These are phyloP conservation scores for Fusarium tricinctum DNA, from an alignment of 2,329 filamentous ascomycete species.

Conservation along the genomic window DNA sequence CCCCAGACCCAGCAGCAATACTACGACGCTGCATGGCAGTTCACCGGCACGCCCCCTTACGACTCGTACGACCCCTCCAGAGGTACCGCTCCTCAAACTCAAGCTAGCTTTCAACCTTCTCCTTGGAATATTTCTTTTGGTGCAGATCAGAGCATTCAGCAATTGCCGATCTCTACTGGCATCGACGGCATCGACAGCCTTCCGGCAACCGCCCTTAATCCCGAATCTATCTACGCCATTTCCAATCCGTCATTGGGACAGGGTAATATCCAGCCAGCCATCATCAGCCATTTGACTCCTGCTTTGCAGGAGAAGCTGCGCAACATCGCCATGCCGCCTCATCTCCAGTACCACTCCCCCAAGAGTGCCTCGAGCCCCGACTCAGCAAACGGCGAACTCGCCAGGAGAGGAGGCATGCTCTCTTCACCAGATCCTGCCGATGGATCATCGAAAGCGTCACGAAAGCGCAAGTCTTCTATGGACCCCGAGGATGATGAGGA, in stretches of 20 bases:
- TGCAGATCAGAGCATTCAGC: constrained; percentile 51
- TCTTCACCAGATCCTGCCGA: constrained; percentile 72
- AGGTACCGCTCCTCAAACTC: constrained; percentile 54
- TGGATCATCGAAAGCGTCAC: constrained; percentile 62
- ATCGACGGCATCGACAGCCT: constrained; percentile 54
- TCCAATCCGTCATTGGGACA: constrained; percentile 45
- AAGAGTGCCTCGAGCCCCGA: constrained; percentile 71
- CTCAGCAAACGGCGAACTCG: constrained; percentile 63
- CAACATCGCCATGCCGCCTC: constrained; percentile 74
- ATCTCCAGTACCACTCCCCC: constrained; percentile 72
- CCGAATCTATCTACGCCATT: constrained; percentile 54
- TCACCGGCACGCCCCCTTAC: constrained; percentile 64
- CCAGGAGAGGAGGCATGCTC: constrained; percentile 58
- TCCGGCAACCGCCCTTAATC: constrained; percentile 54
- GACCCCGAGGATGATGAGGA: constrained; percentile 67
- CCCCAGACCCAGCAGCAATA: constrained; percentile 53
- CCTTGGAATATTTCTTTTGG: constrained; percentile 55
- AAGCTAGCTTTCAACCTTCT: constrained; percentile 53
- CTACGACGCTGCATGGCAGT: constrained; percentile 62
- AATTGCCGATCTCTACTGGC: constrained; percentile 53
- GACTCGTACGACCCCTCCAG: constrained; percentile 60
- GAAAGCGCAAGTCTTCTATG: constrained; percentile 79
- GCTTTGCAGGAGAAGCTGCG: constrained; percentile 73
- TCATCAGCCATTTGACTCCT: constrained; percentile 61
- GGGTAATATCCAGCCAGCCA: constrained; percentile 51